phyloP scores from a whole-genome alignment of 176 grass and related monocot genomes.

The Oryza meyeriana region DNA sequence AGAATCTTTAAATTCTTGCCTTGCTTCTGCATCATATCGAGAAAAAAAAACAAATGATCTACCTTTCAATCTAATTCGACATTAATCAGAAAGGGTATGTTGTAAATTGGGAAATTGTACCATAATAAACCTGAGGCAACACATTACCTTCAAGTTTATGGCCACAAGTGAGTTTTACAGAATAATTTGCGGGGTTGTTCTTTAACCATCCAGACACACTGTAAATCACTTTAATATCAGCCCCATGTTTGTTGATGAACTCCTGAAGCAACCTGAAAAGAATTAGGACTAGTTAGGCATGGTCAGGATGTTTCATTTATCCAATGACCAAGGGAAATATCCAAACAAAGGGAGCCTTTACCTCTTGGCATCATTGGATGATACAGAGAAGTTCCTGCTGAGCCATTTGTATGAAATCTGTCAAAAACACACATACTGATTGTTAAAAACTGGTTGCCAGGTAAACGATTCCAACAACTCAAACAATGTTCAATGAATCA shows the following conservation, averaged over 20 bases:
- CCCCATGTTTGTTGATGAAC: slow-evolving; percentile 57
- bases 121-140: not conserved
- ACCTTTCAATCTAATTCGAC: not conserved
- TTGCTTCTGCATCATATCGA: slow-evolving; percentile 50
- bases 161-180: slow-evolving; percentile 79
- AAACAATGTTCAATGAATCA: not conserved
- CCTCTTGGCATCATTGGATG: slow-evolving; percentile 94
- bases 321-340: not conserved
- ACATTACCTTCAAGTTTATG: slow-evolving; percentile 77
- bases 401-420: slow-evolving; percentile 99
- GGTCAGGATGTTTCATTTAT: not conserved
- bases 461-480: not conserved
- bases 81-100: slow-evolving; percentile 1
- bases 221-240: slow-evolving; percentile 75
- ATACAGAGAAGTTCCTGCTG: slow-evolving; percentile 84
- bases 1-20: slow-evolving; percentile 61
- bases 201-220: slow-evolving; percentile 89
- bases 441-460: not conserved
- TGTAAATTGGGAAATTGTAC: not conserved
- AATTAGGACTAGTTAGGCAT: not conserved
- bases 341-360: slow-evolving; percentile 9
- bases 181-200: slow-evolving; percentile 55
- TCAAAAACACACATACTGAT: slow-evolving; percentile 2
- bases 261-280: slow-evolving; percentile 76
- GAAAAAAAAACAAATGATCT: not conserved